A percentile compares a stretch with the other conserved stretches of the same genome.
These are phyloP conservation scores for Suillus lakei DNA, from an alignment of 768 basidiomycete species.

Conservation along the genomic window DNA sequence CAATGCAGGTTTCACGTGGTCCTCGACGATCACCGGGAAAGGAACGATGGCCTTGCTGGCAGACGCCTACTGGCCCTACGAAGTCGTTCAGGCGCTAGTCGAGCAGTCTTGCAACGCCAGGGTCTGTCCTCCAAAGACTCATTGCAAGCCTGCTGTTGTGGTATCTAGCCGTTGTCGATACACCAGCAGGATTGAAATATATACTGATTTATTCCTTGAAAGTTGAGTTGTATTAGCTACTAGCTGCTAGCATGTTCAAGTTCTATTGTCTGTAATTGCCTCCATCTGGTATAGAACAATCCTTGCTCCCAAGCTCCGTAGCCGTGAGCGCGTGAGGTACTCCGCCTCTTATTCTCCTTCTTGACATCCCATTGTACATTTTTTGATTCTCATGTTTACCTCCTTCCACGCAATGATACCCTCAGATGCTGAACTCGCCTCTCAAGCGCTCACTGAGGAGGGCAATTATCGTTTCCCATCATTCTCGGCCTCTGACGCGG, in stretches of 20 bases:
- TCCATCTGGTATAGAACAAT: conserved; percentile 2
- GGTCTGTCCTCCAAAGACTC: background rate
- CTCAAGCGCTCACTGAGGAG: conserved; percentile 74
- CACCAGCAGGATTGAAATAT: background rate
- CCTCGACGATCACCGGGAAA: background rate
- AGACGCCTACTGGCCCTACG: too few relatives aligned
- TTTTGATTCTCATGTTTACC: conserved; percentile 57
- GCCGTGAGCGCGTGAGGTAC: background rate
- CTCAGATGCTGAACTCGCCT: conserved; percentile 74
- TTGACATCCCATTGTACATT: background rate
- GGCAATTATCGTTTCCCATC: conserved; percentile 69
- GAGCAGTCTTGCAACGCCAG: background rate
- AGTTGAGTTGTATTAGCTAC: background rate
- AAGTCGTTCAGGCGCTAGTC: too few relatives aligned
- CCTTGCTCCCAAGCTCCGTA: background rate
- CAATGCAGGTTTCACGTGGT: background rate
- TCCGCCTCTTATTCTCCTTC: background rate
- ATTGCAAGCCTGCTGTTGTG: background rate
- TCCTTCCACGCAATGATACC: conserved; percentile 65
- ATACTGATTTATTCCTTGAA: background rate
- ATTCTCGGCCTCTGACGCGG: conserved; percentile 78
- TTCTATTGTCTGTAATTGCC: conserved; percentile 6
- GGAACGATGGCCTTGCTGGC: background rate
- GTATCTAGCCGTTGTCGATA: background rate
- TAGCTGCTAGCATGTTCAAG: background rate